phyloP scores from a whole-genome alignment of 148 eudicot genomes.

The Rheum nobile region DNA sequence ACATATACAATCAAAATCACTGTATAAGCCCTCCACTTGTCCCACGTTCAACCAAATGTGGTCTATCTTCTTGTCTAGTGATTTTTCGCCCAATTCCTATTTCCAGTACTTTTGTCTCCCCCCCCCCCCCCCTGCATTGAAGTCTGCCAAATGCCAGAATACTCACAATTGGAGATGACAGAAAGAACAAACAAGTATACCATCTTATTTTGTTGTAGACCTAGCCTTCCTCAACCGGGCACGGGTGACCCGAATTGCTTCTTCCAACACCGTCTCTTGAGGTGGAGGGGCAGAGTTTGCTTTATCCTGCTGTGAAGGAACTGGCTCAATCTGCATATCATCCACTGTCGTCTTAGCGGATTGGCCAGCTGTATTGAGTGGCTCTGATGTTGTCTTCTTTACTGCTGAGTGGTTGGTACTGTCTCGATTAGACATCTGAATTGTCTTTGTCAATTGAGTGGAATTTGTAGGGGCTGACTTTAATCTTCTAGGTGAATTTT shows the following conservation, averaged over 20 bases:
- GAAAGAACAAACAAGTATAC: neutral
- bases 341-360: too few species aligned
- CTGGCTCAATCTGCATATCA: constrained; percentile 27
- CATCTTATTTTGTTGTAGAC: constrained; percentile 4
- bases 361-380: constrained; percentile 20
- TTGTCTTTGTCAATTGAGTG: constrained; percentile 8
- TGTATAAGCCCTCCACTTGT: neutral
- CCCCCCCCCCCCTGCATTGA: neutral
- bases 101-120: neutral
- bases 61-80: neutral
- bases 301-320: constrained; percentile 22
- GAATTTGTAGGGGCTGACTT: constrained; percentile 18
- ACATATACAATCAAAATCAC: neutral
- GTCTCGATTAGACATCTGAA: constrained; percentile 14
- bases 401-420: constrained; percentile 4
- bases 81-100: neutral
- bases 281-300: constrained; percentile 22
- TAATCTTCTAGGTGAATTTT: constrained; percentile 5
- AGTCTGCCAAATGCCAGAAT: neutral
- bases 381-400: constrained; percentile 26
- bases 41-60: neutral
- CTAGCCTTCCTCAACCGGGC: constrained; percentile 63
- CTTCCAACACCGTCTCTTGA: constrained; percentile 52
- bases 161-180: neutral
- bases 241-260: constrained; percentile 46